A percentile compares a stretch with the other conserved stretches of the same genome.
These are phyloP conservation scores for Yamadazyma sp. DNA, from an alignment of 805 yeast genomes.

Conservation along the genomic window DNA sequence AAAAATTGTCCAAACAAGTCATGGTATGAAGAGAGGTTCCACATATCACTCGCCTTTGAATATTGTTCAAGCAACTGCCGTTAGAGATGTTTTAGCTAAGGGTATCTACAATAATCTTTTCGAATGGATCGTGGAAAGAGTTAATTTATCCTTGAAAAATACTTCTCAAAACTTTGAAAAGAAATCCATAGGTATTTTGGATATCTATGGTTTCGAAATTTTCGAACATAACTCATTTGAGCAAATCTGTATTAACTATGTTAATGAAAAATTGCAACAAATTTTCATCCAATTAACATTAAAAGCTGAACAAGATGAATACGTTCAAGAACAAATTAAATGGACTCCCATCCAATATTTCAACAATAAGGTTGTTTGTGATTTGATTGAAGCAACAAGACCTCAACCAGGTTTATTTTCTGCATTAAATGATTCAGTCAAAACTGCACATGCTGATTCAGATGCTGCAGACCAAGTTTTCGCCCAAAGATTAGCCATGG, in stretches of 20 bases:
- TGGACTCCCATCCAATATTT: conserved; percentile 98
- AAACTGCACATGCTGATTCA: conserved; percentile 98
- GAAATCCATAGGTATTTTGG: conserved; percentile 88
- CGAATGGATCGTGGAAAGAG: conserved; percentile 95
- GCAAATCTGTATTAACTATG: conserved; percentile 93
- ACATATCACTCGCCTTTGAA: conserved; percentile 93
- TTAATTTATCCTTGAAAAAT: conserved; percentile 68
- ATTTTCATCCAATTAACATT: conserved; percentile 93
- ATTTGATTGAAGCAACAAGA: conserved; percentile 85
- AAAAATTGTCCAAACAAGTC: conserved; percentile 84
- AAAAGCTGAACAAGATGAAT: conserved; percentile 97
- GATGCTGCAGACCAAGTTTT: conserved; percentile 95
- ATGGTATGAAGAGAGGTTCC: conserved; percentile 88
- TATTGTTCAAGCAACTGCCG: conserved; percentile 89
- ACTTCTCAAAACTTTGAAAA: conserved; percentile 25
- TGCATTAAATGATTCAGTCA: conserved; percentile 93
- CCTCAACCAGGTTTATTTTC: conserved; percentile 95
- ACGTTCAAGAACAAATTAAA: conserved; percentile 88
- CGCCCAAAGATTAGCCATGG: conserved; percentile 84
- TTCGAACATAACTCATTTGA: conserved; percentile 94
- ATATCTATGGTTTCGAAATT: conserved; percentile 95
- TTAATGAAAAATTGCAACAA: conserved; percentile 93
- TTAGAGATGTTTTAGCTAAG: conserved; percentile 91
- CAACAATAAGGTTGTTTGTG: conserved; percentile 95
- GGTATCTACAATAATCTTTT: conserved; percentile 89